Conservation (phyloP, 805 yeast species). For the Osmozyma mogii region DNA sequence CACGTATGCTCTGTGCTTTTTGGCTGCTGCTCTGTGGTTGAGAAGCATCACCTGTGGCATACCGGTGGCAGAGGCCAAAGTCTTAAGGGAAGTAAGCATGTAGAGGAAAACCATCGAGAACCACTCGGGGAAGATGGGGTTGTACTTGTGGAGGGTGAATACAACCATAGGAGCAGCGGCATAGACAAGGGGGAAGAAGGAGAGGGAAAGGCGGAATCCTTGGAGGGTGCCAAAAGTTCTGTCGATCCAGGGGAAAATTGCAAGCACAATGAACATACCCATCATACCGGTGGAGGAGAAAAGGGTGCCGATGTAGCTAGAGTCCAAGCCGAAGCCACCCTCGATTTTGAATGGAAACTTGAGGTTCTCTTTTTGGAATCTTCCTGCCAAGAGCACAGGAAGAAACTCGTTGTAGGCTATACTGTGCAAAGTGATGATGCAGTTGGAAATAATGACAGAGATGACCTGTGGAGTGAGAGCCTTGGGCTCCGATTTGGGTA, state of each 20-base stretch:
- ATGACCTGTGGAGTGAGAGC: slow-evolving; percentile 26
- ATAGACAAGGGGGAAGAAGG: slow-evolving; percentile 26
- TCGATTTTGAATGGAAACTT: slow-evolving; percentile 27
- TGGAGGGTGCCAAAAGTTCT: slow-evolving; percentile 22
- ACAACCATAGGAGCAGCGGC: slow-evolving; percentile 22
- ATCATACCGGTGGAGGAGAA: slow-evolving; percentile 29
- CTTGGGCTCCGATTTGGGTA: not conserved
- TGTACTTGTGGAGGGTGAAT: slow-evolving; percentile 23
- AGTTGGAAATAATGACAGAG: slow-evolving; percentile 24
- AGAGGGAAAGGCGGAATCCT: slow-evolving; percentile 24
- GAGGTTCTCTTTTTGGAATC: slow-evolving; percentile 17
- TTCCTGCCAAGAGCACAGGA: slow-evolving; percentile 30
- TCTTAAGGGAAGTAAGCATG: slow-evolving; percentile 22
- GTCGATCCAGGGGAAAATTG: slow-evolving; percentile 28
- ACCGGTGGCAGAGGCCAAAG: slow-evolving; percentile 28
- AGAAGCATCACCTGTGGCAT: slow-evolving; percentile 29
- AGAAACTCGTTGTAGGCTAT: slow-evolving; percentile 28
- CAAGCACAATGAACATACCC: slow-evolving; percentile 25
- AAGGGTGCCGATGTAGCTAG: slow-evolving; percentile 26
- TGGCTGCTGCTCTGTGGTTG: slow-evolving; percentile 28
- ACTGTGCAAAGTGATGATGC: slow-evolving; percentile 25
- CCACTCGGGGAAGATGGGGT: slow-evolving; percentile 21
- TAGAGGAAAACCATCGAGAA: slow-evolving; percentile 20
- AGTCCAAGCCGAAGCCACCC: slow-evolving; percentile 30
- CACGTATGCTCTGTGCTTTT: slow-evolving; percentile 27